Base-by-base conservation (phyloP, 1,284 basidiomycete species). In the Phylloporus gajari region DNA sequence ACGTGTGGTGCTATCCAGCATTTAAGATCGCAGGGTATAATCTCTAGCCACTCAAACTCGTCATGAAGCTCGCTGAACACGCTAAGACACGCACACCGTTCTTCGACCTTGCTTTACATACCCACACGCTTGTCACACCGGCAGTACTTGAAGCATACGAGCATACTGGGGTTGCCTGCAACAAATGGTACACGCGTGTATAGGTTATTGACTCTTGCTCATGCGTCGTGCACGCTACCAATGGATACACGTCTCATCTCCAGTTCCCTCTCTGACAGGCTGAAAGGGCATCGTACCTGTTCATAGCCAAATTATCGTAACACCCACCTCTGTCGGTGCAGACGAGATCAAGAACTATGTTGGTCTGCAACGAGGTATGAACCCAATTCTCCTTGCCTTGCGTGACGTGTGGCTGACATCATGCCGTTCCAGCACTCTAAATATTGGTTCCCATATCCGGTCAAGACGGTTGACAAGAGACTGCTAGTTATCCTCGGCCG, bases 361-460 rank as follows among this genome's bases (percentile, higher is more conserved):
- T 90, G 89, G 90, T 77, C 71, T 48, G 86, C 8, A 88, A 91
- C 72, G 83, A 86, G 63, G 81, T 80, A 68, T 7, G 30, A 21
- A 12, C 56, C 19, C 32, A 19, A 35, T 35, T 35, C 35, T 35
- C 35, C 35, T 35, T 35, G 35, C 35, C 35, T 35, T 35, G 35
- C 35, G 35, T 35, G 35, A 35, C 35, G 23, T 38, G 13, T 21
- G 35, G 21, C 60, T n/a, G 23, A 23, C 60, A 2, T 30, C 21
- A 27, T 30, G 40, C 27, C 8, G n/a, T 27, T 27, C 5, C 62
- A 79, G 67, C 90, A 88, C 0, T 89, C 85, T 73, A 91, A 94
- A 77, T 95, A 96, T 79, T 95, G 93, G 90, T 95, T 95, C 77
- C 91, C 93, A n/a, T 86, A 94, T 44, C 91, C 93, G 19, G 75